Evolutionary conservation across 2,329 filamentous ascomycete genomes (phyloP).

Genomic region (Talaromyces sp.): DNA sequence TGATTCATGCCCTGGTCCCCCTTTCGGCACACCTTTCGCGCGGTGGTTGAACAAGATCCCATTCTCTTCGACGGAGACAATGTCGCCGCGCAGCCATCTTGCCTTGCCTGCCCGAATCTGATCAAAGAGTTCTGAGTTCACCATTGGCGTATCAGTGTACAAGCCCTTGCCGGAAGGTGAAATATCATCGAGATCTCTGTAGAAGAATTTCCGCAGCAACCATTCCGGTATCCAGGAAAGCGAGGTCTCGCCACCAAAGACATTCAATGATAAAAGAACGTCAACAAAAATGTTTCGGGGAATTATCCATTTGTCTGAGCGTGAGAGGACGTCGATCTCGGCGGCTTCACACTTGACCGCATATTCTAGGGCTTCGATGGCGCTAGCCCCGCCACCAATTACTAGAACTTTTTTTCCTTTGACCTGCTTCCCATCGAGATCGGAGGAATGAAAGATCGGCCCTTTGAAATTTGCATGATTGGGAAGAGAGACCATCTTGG

Average conservation of each 20-base stretch:
- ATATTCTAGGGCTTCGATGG: slow-evolving; percentile 78
- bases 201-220: slow-evolving; percentile 72
- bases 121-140: slow-evolving; percentile 74
- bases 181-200: slow-evolving; percentile 70
- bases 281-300: slow-evolving; percentile 73
- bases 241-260: slow-evolving; percentile 70
- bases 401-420: slow-evolving; percentile 70
- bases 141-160: slow-evolving; percentile 83
- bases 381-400: slow-evolving; percentile 73
- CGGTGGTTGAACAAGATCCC: slow-evolving; percentile 69
- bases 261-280: slow-evolving; percentile 67
- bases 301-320: slow-evolving; percentile 83
- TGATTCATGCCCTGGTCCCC: slow-evolving; percentile 65
- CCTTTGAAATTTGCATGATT: slow-evolving; percentile 70
- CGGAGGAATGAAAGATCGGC: slow-evolving; percentile 67
- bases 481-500: slow-evolving; percentile 65
- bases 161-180: slow-evolving; percentile 65
- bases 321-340: slow-evolving; percentile 66
- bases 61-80: slow-evolving; percentile 57
- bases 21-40: slow-evolving; percentile 65
- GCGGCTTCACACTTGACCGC: slow-evolving; percentile 61
- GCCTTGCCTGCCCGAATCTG: slow-evolving; percentile 67
- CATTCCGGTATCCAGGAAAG: slow-evolving; percentile 74
- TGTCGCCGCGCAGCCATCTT: slow-evolving; percentile 77
- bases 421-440: slow-evolving; percentile 66